Conservation (phyloP, 805 yeast genomes). For the Lachancea quebecensis region DNA sequence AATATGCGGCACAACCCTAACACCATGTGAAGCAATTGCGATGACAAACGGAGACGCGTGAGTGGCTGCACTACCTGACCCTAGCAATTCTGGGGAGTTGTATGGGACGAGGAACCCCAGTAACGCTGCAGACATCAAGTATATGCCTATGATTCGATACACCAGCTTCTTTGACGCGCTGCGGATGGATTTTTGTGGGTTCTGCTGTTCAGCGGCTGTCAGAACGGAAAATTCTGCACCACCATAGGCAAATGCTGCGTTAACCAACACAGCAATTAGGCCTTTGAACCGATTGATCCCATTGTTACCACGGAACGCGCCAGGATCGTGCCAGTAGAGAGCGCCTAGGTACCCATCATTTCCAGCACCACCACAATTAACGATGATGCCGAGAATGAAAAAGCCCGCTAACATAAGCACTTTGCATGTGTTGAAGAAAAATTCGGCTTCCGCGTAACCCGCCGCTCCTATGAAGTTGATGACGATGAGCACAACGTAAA, state of each 20-base stretch:
- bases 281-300: slow-evolving; percentile 47
- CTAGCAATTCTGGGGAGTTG: slow-evolving; percentile 37
- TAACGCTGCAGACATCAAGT: slow-evolving; percentile 40
- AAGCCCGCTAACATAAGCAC: slow-evolving; percentile 55
- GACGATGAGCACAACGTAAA: slow-evolving; percentile 39
- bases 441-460: slow-evolving; percentile 58
- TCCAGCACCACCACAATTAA: slow-evolving; percentile 38
- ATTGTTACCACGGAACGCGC: slow-evolving; percentile 38
- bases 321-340: slow-evolving; percentile 47
- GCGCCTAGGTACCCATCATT: slow-evolving; percentile 44
- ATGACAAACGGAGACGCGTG: slow-evolving; percentile 64
- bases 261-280: slow-evolving; percentile 44
- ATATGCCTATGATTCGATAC: slow-evolving; percentile 47
- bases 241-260: slow-evolving; percentile 55
- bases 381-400: slow-evolving; percentile 44
- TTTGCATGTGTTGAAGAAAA: slow-evolving; percentile 59
- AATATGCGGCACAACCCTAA: slow-evolving; percentile 59
- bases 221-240: slow-evolving; percentile 56
- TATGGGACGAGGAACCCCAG: slow-evolving; percentile 52
- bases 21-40: slow-evolving; percentile 53
- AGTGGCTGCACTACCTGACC: slow-evolving; percentile 37
- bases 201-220: slow-evolving; percentile 52
- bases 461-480: slow-evolving; percentile 47
- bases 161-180: slow-evolving; percentile 49
- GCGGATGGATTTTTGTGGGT: slow-evolving; percentile 51